Evolutionary conservation across 306 rosid genomes (phyloP), one percentile per base, ranked within the genome.

Genomic region (Inga oerstediana): DNA sequence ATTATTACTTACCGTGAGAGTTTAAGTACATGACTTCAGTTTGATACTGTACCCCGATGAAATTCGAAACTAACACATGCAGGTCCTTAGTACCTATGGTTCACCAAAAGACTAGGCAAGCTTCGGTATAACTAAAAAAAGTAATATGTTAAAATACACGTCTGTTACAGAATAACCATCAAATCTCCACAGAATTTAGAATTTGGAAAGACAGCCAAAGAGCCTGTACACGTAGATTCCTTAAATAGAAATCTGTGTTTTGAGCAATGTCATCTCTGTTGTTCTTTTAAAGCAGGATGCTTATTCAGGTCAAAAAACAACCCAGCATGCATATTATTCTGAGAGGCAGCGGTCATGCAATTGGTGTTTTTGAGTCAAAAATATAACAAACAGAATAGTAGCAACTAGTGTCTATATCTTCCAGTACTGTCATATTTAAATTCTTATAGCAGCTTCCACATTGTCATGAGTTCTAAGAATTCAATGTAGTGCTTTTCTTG

Each of bases 401-500:
- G 54, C 77, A 7, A 30, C 54, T 32, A 1, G 2, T 30, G 58
- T 71, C 84, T 37, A 16, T 61, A 27, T 70, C 59, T 79, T 67
- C 75, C 30, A 12, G 67, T 85, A 59, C 56, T 32, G 62, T 77
- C 51, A n/a, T 71, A 52, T 24, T 58, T 49, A 68, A 79, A 85
- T 83, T 73, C 20, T 74, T 85, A 61, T 74, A 43, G 54, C 78
- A 61, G 12, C 59, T 65, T 44, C 62, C 70, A 77, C 56, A 61
- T 77, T 73, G 68, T 32, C 72, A 71, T 46, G 62, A 67, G 78
- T 61, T 22, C 46, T 78, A 41, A 41, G 79, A 49, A 54, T 64
- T 65, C 68, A 76, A 48, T 66, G 82, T 35, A n/a, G 62, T 77
- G 48, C 32, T 64, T 80, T 83, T 37, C 65, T 75, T 46, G 78